These are phyloP conservation scores for Rutidosis leptorrhynchoides DNA, from an alignment of 129 eudicot genomes.

Conservation along the genomic window DNA sequence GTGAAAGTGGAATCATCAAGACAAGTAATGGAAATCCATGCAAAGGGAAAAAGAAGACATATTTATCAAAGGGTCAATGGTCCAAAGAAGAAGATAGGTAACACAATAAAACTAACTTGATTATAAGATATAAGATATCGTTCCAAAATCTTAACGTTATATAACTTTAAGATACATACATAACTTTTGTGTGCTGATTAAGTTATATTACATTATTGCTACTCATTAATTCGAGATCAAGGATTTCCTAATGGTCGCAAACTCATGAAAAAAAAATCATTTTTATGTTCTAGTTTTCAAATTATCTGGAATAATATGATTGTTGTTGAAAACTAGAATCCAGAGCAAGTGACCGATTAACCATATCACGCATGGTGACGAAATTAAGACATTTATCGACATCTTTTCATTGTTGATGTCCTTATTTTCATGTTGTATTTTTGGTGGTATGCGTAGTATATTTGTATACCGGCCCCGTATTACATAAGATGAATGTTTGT, in stretches of 20 bases:
- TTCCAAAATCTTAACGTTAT: not conserved
- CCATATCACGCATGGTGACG: not conserved
- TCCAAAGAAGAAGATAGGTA: constrained; percentile 72
- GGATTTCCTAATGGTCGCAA: not conserved
- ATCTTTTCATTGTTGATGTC: not conserved
- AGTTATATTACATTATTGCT: not conserved
- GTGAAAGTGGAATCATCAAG: constrained; percentile 21
- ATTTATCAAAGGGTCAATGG: constrained; percentile 69
- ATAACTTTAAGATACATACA: not conserved
- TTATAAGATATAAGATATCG: not conserved
- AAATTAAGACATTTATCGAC: not conserved
- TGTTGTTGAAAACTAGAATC: not conserved
- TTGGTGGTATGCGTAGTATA: not conserved
- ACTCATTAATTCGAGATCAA: not conserved
- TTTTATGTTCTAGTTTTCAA: not conserved
- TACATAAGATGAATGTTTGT: not conserved
- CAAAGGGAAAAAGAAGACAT: constrained; percentile 34
- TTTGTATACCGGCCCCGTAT: not conserved
- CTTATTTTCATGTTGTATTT: not conserved
- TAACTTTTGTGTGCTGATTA: not conserved
- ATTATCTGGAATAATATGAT: not conserved
- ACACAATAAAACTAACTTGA: not conserved
- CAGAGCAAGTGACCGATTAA: not conserved
- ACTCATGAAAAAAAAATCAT: not conserved
- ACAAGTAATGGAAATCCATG: constrained; percentile 16